phyloP scores from a whole-genome alignment of 345 rosid species.

The Camelina hispida region DNA sequence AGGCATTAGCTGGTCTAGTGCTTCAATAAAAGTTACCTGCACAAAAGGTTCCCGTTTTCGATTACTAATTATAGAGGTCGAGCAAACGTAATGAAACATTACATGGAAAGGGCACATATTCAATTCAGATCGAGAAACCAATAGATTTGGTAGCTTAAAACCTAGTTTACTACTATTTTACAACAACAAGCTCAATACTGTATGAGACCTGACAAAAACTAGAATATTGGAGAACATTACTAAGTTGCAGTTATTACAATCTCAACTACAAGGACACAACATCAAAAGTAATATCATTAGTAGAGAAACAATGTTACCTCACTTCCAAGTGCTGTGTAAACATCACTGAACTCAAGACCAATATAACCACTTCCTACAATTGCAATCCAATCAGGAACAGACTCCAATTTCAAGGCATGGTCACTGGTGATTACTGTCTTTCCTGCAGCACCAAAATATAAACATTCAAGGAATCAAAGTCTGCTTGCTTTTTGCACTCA shows the following conservation, averaged over 20 bases:
- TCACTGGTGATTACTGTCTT: constrained; percentile 99
- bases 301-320: constrained; percentile 60
- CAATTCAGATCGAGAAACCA: constrained; percentile 21
- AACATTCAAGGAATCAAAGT: constrained; percentile 21
- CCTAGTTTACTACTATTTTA: neutral
- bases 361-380: constrained; percentile 99
- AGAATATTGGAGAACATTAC: constrained; percentile 1
- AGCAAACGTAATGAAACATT: neutral
- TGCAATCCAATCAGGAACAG: constrained; percentile 97
- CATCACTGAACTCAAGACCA: constrained; percentile 99
- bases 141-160: constrained; percentile 1
- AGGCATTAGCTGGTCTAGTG: constrained; percentile 98
- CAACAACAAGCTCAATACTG: neutral
- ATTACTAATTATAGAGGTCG: constrained; percentile 9
- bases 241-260: constrained; percentile 2
- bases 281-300: neutral
- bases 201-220: neutral
- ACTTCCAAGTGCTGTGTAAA: constrained; percentile 98
- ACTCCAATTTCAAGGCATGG: constrained; percentile 96
- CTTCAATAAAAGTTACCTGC: constrained; percentile 98
- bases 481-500: neutral
- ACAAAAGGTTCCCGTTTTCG: constrained; percentile 25
- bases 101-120: neutral
- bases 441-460: constrained; percentile 60
- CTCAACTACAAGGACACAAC: neutral